Conservation (phyloP, 2,329 filamentous ascomycete species). For the Chrysoporthe puriensis region DNA sequence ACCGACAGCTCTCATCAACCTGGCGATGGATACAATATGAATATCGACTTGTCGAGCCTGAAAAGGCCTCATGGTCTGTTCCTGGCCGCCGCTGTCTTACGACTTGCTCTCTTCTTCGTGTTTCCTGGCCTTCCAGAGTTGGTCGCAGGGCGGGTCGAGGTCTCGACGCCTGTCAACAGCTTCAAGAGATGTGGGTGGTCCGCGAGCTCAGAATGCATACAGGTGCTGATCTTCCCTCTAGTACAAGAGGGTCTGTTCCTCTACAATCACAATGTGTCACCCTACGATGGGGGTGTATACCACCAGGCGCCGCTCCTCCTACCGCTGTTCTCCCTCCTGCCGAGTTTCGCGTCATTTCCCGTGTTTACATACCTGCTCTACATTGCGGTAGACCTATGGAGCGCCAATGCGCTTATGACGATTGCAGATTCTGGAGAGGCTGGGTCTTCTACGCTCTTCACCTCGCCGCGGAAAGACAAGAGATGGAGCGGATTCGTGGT, state of each 20-base stretch:
- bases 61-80: constrained; percentile 68
- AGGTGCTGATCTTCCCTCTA: constrained; percentile 40
- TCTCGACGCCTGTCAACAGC: constrained; percentile 95
- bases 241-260: constrained; percentile 97
- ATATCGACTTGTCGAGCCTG: constrained; percentile 43
- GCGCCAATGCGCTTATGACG: constrained; percentile 75
- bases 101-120: constrained; percentile 76
- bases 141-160: constrained; percentile 88
- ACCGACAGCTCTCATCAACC: constrained; percentile 18
- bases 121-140: constrained; percentile 86
- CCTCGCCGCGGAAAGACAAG: constrained; percentile 76
- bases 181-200: constrained; percentile 84
- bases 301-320: constrained; percentile 86
- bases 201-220: not conserved
- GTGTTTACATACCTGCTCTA: constrained; percentile 81
- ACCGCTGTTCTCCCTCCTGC: constrained; percentile 87
- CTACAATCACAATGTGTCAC: constrained; percentile 94
- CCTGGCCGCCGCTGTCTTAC: constrained; percentile 73
- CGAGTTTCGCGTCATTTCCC: constrained; percentile 67
- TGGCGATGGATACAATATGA: constrained; percentile 37
- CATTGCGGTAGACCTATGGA: constrained; percentile 77
- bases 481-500: constrained; percentile 76
- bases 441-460: constrained; percentile 72
- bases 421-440: constrained; percentile 85
- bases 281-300: constrained; percentile 90